Percentiles rank a stretch among this genome's conserved stretches.
Evolutionary conservation across 2,329 filamentous ascomycete genomes (phyloP).

Genomic region (Trichoderma oligosporum): DNA sequence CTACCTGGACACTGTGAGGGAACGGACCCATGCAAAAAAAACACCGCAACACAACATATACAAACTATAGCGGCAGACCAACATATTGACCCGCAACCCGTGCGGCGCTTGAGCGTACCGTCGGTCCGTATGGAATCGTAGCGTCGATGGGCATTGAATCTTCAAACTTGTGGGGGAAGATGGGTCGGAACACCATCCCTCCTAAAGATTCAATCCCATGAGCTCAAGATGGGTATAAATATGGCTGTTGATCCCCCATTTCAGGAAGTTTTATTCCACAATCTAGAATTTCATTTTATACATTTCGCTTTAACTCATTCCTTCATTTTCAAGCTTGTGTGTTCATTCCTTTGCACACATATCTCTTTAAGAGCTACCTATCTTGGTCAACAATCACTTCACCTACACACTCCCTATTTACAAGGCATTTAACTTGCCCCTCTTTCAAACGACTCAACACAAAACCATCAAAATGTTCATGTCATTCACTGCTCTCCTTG

Average conservation of each 20-base stretch:
- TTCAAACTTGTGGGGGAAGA: constrained; percentile 4
- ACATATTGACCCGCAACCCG: constrained; percentile 11
- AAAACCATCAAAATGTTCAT: constrained; percentile 17
- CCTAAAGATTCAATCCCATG: neutral
- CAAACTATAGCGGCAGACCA: too few relatives aligned
- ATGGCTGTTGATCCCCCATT: constrained; percentile 5
- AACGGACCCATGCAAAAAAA: too few relatives aligned
- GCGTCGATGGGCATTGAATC: constrained; percentile 7
- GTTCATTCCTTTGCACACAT: constrained; percentile 14
- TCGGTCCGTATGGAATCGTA: constrained; percentile 14
- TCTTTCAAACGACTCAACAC: neutral
- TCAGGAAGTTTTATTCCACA: neutral
- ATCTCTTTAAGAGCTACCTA: neutral
- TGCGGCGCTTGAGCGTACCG: constrained; percentile 14
- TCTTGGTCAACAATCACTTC: constrained; percentile 10
- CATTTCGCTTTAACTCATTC: constrained; percentile 13
- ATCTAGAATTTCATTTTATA: constrained; percentile 5
- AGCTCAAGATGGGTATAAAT: constrained; percentile 13
- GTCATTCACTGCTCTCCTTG: constrained; percentile 30
- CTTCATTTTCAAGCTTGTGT: constrained; percentile 16
- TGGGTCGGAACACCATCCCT: neutral
- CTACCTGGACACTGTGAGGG: neutral
- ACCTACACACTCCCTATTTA: constrained; percentile 11
- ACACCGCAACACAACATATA: too few relatives aligned
- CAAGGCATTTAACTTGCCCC: constrained; percentile 9